Conservation (phyloP, 2,329 filamentous ascomycete genomes). For the Botrytis sinoallii region DNA sequence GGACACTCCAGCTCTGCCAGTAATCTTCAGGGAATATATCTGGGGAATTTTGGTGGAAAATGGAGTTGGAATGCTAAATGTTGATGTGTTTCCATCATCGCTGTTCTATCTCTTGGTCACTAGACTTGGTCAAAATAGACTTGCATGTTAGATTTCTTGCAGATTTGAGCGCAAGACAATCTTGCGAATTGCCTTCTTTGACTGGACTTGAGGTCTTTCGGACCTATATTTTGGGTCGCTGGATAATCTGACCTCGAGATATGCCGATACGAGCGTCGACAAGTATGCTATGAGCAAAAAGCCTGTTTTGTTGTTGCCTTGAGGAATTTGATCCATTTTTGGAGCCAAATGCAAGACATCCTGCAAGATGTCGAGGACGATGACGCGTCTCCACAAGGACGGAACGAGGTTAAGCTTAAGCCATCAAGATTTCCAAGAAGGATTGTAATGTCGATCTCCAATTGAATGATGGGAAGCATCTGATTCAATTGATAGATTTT, state of each 20-base stretch:
- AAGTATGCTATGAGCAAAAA: not conserved
- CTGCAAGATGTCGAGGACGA: not conserved
- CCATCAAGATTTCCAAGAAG: not conserved
- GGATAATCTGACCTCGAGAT: not conserved
- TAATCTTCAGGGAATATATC: conserved; percentile 39
- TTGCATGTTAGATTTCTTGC: not conserved
- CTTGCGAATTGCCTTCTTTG: not conserved
- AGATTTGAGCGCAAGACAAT: not conserved
- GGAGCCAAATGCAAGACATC: not conserved
- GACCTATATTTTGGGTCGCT: not conserved
- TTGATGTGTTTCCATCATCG: conserved; percentile 36
- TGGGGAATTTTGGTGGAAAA: conserved; percentile 42
- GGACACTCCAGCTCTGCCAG: conserved; percentile 44
- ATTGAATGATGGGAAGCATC: not conserved
- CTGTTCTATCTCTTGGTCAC: conserved; percentile 5
- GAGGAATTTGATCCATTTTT: not conserved
- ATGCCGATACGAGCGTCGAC: not conserved
- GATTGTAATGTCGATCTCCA: not conserved
- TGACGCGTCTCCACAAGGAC: not conserved
- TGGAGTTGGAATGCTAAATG: conserved; percentile 44
- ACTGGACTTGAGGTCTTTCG: too few species aligned
- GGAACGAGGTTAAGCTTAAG: not conserved
- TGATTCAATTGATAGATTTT: not conserved
- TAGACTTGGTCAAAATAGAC: conserved; percentile 1
- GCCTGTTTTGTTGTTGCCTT: not conserved